Base-by-base conservation (phyloP, 2,329 filamentous ascomycete genomes). In the Ramularia endophylla region DNA sequence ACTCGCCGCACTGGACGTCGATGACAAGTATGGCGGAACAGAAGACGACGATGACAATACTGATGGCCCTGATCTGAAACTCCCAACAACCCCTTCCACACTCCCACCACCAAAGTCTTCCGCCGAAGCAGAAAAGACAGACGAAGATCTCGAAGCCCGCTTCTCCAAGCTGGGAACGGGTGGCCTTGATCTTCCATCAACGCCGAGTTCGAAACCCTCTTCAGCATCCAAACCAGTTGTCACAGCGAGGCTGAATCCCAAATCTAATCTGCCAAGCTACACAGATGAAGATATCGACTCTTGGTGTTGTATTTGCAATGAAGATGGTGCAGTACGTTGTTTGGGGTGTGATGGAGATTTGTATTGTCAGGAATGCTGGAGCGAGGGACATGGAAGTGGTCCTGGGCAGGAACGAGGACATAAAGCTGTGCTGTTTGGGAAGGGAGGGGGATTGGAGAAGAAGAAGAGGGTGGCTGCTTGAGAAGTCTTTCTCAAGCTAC, bases 301-400 rank as follows among this genome's bases (percentile, higher is more conserved):
- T 1, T 94, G 86, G 85, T 94, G 87, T 60, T 76, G 81, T 22
- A 87, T 92, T 8, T 94, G 87, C 59, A 78, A 83, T 34, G 85
- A 87, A 44, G 84, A 92, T 56, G 86, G 83, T 0, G 80, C 78
- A 3, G 65, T 92, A 19, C 73, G 73, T 43, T 94, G 87, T 58
- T 58, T 80, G 0, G 85, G 82, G 3, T 94, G 87, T 54, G 80
- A 72, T 38, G 69, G 68, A 1, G 75, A 89, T 50, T 68, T 87
- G 29, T 94, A 90, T 59, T 94, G 87, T 60, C 70, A 73, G 16
- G 69, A 75, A 12, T 94, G 87, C 67, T 94, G 87, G 87, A 75
- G 73, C 44, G 86, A 90, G 57, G 87, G 87, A 62, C 87, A 94
- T 0, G 78, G 80, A 1, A 70, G 72, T 32, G 85, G 83, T 0